phyloP scores from a whole-genome alignment of 108 stramenopile species.

The Licmophora abbreviata region DNA sequence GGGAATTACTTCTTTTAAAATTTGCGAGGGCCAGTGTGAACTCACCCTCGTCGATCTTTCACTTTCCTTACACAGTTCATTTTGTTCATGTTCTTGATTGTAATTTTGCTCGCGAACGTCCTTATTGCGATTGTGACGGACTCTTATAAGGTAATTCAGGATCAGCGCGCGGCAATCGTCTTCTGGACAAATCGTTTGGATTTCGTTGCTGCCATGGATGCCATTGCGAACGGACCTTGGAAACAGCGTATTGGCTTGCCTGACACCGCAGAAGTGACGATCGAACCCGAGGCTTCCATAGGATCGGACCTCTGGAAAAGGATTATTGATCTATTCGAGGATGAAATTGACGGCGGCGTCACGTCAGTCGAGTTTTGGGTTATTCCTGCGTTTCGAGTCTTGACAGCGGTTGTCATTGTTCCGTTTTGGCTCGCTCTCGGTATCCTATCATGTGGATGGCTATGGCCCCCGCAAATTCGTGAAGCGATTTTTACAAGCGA shows the following conservation, averaged over 20 bases:
- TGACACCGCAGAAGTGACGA: constrained; percentile 1
- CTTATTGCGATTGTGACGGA: constrained; percentile 61
- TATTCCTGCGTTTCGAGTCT: constrained; percentile 25
- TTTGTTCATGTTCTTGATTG: constrained; percentile 62
- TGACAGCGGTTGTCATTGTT: constrained; percentile 41
- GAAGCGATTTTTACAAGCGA: constrained; percentile 34
- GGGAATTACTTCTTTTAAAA: no score
- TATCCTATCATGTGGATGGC: constrained; percentile 50
- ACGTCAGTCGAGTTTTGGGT: constrained; percentile 30
- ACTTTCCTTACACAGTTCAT: constrained; percentile 33
- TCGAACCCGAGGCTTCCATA: constrained; percentile 12
- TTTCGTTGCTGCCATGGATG: constrained; percentile 73
- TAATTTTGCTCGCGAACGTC: constrained; percentile 60
- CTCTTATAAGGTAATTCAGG: constrained; percentile 68
- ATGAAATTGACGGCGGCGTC: constrained; percentile 33
- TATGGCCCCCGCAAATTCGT: constrained; percentile 79
- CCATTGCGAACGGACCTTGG: constrained; percentile 46
- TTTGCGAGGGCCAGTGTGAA: no score
- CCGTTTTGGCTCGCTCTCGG: constrained; percentile 65
- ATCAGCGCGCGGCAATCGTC: constrained; percentile 73
- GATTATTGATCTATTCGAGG: constrained; percentile 45
- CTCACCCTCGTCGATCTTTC: constrained; percentile 4
- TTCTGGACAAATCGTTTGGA: constrained; percentile 76
- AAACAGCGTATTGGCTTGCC: constrained; percentile 15
- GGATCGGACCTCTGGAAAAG: constrained; percentile 41